Conservation (phyloP, 2,329 filamentous ascomycete genomes). For the Aspergillus pseudonomiae region DNA sequence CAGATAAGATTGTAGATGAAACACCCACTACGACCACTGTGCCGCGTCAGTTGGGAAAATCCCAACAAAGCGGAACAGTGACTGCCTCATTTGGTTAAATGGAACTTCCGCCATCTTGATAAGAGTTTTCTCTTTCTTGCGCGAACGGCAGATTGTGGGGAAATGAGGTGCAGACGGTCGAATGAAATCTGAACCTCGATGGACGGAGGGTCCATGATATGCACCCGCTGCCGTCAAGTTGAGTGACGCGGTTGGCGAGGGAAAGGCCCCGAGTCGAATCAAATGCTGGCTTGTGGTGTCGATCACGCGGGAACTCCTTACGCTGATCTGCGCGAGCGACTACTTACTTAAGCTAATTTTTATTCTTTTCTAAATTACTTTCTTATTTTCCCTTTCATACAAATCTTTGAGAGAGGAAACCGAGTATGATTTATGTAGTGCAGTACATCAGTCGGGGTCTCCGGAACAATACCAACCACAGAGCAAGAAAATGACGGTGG, state of each 20-base stretch:
- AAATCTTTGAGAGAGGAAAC: not conserved
- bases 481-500: not conserved
- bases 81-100: not conserved
- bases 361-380: not conserved
- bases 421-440: not conserved
- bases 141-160: conserved; percentile 13
- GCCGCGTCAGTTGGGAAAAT: conserved; percentile 1
- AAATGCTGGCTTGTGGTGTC: conserved; percentile 20
- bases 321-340: conserved; percentile 23
- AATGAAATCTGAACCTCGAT: conserved; percentile 7
- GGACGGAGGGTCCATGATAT: conserved; percentile 13
- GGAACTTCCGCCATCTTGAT: not conserved
- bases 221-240: conserved; percentile 11
- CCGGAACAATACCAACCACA: not conserved
- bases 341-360: not conserved
- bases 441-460: not conserved
- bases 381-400: not conserved
- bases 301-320: conserved; percentile 32
- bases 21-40: not conserved
- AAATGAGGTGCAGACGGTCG: conserved; percentile 1
- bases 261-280: conserved; percentile 13
- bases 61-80: not conserved
- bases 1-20: conserved; percentile 1
- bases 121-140: conserved; percentile 4
- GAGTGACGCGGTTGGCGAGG: conserved; percentile 18